These are phyloP conservation scores for Aciculosporium take DNA, from an alignment of 2,329 filamentous ascomycete species.

Conservation along the genomic window DNA sequence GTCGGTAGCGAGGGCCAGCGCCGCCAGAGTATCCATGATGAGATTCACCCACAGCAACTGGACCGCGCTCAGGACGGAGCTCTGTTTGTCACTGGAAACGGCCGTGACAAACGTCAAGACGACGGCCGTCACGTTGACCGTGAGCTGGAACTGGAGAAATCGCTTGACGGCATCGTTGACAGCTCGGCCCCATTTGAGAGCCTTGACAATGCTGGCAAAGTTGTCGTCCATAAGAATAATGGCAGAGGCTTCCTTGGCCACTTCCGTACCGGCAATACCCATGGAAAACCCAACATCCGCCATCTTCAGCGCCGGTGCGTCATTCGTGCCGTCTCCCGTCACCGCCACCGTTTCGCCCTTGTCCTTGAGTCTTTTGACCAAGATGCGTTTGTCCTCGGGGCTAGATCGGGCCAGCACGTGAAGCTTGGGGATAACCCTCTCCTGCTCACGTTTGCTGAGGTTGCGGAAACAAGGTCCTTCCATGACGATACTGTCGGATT, in stretches of 20 bases:
- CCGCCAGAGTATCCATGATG: constrained; percentile 94
- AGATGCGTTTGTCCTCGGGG: constrained; percentile 61
- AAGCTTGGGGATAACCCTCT: constrained; percentile 51
- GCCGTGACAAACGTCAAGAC: constrained; percentile 77
- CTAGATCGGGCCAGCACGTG: constrained; percentile 62
- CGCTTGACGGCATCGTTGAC: constrained; percentile 68
- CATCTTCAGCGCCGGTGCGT: constrained; percentile 66
- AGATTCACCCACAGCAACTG: constrained; percentile 93
- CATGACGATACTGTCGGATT: constrained; percentile 54
- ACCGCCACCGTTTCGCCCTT: constrained; percentile 67
- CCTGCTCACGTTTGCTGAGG: constrained; percentile 49
- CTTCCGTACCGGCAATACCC: constrained; percentile 72
- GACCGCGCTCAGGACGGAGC: constrained; percentile 71
- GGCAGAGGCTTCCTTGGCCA: constrained; percentile 71
- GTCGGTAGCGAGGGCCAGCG: constrained; percentile 76
- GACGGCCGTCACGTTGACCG: constrained; percentile 86
- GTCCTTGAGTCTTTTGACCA: constrained; percentile 58
- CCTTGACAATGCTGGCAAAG: constrained; percentile 75
- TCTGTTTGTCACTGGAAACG: constrained; percentile 53
- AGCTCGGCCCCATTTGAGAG: constrained; percentile 65
- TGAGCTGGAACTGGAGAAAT: constrained; percentile 64
- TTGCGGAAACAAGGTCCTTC: constrained; percentile 69
- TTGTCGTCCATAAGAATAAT: constrained; percentile 85
- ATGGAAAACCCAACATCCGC: constrained; percentile 78
- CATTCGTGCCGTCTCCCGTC: constrained; percentile 73